Evolutionary conservation across 106 monocot species (phyloP), one percentile per base, ranked within the genome.

Genomic region (Iris macrosiphon): DNA sequence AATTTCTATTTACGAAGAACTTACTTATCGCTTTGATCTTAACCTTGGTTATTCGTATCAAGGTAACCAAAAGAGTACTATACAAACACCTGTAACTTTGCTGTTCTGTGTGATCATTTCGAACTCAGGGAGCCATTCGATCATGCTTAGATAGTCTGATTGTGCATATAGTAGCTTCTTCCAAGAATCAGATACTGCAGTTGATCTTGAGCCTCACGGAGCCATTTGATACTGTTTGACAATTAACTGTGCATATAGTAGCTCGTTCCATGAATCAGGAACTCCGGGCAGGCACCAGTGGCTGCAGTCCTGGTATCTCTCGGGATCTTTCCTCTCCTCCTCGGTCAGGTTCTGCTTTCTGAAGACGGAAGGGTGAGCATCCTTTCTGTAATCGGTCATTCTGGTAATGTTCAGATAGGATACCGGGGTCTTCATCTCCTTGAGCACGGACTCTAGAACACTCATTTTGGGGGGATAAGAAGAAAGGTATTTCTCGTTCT

Each of bases 201-300:
- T n/a, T n/a, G n/a, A n/a, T n/a, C n/a, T n/a, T n/a, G n/a, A n/a
- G n/a, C n/a, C n/a, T n/a, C n/a, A n/a, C n/a, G n/a, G n/a, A n/a
- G 29, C 19, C n/a, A n/a, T 45, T 31, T 69, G 84, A 45, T 85
- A 49, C 14, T 81, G 85, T 51, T 69, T 75, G 50, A 82, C 29
- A 40, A 91, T 35, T 56, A 91, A 37, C 68, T 81, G 74, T 38
- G 78, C 81, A 45, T 85, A 91, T 10, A 91, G 70, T 2, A 91
- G 61, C 66, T 91, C 91, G 26, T 91, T 91, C 85, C 91, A 91
- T 2, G 91, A 74, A 65, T 91, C 91, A 0, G 91, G 85, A 7
- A 91, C 91, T 59, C 91, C 85, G 37, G 85, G 91, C 16, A 91
- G 53, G 72, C 91, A 91, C 91, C 85, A 91, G 52, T 91, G 91